These are phyloP conservation scores for Citrullus amarus DNA, from an alignment of 306 rosid species.

Conservation along the genomic window DNA sequence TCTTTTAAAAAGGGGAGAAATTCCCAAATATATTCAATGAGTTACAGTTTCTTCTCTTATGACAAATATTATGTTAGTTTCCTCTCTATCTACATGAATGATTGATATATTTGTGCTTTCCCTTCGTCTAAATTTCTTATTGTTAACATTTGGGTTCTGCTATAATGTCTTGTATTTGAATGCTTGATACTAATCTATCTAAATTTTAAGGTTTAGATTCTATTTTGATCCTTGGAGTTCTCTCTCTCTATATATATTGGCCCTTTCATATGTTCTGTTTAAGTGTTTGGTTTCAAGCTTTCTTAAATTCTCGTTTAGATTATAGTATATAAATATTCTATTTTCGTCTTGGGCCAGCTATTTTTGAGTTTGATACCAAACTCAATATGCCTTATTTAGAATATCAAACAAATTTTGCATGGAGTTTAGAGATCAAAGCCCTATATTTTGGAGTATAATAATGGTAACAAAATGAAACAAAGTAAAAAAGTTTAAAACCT, in stretches of 20 bases:
- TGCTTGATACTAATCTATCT: background rate
- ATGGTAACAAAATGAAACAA: background rate
- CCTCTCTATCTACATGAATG: background rate
- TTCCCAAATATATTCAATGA: constrained; percentile 40
- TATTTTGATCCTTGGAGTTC: background rate
- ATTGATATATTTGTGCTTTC: background rate
- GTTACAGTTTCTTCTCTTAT: background rate
- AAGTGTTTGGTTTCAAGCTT: background rate
- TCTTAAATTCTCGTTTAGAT: background rate
- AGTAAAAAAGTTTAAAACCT: background rate
- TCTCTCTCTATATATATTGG: background rate
- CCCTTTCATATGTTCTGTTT: background rate
- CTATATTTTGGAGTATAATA: background rate
- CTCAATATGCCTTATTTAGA: background rate
- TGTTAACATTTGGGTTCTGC: background rate
- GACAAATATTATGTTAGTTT: background rate
- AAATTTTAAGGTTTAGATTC: background rate
- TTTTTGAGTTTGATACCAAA: background rate
- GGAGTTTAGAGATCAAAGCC: background rate
- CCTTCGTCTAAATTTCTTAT: background rate
- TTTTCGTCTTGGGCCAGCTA: background rate
- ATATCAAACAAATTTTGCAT: background rate
- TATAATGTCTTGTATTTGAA: background rate
- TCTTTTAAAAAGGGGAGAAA: constrained; percentile 46
- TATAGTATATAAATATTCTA: background rate